Conservation (phyloP, 2,329 filamentous ascomycete genomes). For the Hysterium pulicare region DNA sequence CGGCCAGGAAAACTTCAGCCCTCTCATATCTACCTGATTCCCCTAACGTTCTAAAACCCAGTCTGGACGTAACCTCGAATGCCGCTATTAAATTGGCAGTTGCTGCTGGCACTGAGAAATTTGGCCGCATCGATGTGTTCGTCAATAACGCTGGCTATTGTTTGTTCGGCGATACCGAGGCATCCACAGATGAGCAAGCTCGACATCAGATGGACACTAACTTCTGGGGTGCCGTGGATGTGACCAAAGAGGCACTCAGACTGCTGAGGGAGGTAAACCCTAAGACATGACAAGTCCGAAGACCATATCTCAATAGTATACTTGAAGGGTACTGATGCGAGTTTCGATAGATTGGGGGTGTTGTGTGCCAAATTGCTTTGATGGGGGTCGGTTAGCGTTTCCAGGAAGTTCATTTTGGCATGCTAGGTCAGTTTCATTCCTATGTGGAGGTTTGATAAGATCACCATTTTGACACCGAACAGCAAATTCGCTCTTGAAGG, state of each 20-base stretch:
- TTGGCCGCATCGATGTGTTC: slow-evolving; percentile 1
- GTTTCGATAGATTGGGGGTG: no score
- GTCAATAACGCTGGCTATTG: slow-evolving; percentile 13
- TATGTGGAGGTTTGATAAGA: slow-evolving; percentile 15
- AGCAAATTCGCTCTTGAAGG: slow-evolving; percentile 49
- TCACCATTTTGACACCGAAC: slow-evolving; percentile 16
- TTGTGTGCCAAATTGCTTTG: slow-evolving; percentile 10
- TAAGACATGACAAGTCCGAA: slow-evolving; percentile 11
- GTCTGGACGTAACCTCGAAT: neutral
- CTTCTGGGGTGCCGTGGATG: slow-evolving; percentile 43
- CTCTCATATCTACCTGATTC: neutral
- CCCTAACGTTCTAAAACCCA: neutral
- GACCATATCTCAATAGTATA: no score
- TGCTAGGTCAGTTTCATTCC: slow-evolving; percentile 17
- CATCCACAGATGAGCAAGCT: slow-evolving; percentile 30
- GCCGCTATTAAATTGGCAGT: slow-evolving; percentile 34
- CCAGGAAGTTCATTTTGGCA: slow-evolving; percentile 22
- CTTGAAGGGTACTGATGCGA: no score
- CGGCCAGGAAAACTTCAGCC: neutral
- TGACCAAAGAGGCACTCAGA: slow-evolving; percentile 38
- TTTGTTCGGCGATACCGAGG: slow-evolving; percentile 31
- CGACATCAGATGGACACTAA: slow-evolving; percentile 42
- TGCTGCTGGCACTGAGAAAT: slow-evolving; percentile 78
- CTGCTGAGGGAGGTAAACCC: slow-evolving; percentile 38
- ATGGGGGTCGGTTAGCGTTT: slow-evolving; percentile 19